Percentiles rank a stretch among this genome's conserved stretches.
Evolutionary conservation across 2,329 filamentous ascomycete species (phyloP).

Genomic region (Colletotrichum salicis): DNA sequence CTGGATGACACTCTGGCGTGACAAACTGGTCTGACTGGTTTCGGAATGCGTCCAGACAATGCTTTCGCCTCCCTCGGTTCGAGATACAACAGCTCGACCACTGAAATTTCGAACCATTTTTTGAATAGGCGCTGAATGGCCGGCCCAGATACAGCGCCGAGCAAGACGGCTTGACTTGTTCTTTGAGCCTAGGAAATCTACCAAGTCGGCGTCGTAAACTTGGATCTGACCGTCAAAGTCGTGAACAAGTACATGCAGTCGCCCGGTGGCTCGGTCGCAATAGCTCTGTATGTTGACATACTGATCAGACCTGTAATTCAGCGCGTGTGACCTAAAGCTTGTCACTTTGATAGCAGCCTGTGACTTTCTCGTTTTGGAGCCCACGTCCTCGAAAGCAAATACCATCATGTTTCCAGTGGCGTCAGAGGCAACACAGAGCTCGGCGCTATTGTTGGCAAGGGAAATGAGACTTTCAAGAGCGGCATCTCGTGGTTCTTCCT

Average conservation of each 20-base stretch:
- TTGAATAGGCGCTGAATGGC: conserved; percentile 82
- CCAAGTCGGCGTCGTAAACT: conserved; percentile 81
- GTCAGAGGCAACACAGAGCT: conserved; percentile 88
- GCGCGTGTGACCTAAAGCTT: conserved; percentile 72
- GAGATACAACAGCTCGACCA: conserved; percentile 82
- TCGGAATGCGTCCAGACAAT: conserved; percentile 82
- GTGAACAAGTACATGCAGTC: conserved; percentile 80
- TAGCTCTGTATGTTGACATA: conserved; percentile 80
- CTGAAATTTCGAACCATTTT: conserved; percentile 89
- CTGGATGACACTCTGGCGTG: conserved; percentile 74
- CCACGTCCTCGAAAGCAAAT: conserved; percentile 91
- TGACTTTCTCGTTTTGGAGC: conserved; percentile 72
- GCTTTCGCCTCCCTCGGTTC: conserved; percentile 81
- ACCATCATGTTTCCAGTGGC: conserved; percentile 87
- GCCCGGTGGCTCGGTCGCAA: conserved; percentile 71
- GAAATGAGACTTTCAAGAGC: conserved; percentile 87
- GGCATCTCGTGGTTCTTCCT: conserved; percentile 57
- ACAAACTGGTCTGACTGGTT: conserved; percentile 63
- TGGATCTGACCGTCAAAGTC: conserved; percentile 87
- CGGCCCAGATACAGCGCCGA: conserved; percentile 79
- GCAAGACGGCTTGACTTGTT: conserved; percentile 69
- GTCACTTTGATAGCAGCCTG: conserved; percentile 86
- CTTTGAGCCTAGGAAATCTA: conserved; percentile 81
- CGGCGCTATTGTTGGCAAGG: conserved; percentile 84
- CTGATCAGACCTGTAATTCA: conserved; percentile 52